These are phyloP conservation scores for Haematococcus sp. DNA, from an alignment of 139 green algal species.

Conservation along the genomic window DNA sequence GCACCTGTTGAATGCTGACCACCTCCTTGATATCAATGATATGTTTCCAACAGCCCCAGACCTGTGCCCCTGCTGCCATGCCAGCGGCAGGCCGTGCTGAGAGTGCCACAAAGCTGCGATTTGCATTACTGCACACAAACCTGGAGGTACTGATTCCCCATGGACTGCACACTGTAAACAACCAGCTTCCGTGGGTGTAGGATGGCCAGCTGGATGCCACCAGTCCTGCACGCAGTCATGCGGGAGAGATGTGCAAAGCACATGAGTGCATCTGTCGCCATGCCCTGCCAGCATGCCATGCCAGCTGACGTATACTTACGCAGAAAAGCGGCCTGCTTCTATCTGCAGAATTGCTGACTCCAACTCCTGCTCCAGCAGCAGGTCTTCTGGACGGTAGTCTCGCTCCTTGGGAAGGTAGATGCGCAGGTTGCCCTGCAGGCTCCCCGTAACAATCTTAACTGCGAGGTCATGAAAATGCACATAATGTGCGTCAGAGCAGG, in stretches of 20 bases:
- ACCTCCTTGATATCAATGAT: too few species aligned
- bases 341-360: conserved; percentile 52
- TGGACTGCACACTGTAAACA: conserved; percentile 41
- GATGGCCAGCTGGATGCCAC: conserved; percentile 47
- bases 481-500: not conserved
- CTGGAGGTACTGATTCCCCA: conserved; percentile 9
- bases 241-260: not conserved
- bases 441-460: conserved; percentile 63
- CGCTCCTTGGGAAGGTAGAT: conserved; percentile 44
- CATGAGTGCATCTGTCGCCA: not conserved
- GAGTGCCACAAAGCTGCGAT: too few species aligned
- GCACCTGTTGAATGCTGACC: too few species aligned
- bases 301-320: conserved; percentile 23
- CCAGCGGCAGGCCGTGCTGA: too few species aligned
- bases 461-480: not conserved
- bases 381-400: conserved; percentile 53
- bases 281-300: not conserved
- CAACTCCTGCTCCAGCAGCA: conserved; percentile 49
- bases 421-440: conserved; percentile 58
- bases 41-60: too few species aligned
- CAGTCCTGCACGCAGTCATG: conserved; percentile 14
- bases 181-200: conserved; percentile 59
- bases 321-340: conserved; percentile 42
- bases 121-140: not conserved
- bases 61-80: too few species aligned